phyloP scores from a whole-genome alignment of 2,329 filamentous ascomycete genomes.

The Epichloe coenophiala region DNA sequence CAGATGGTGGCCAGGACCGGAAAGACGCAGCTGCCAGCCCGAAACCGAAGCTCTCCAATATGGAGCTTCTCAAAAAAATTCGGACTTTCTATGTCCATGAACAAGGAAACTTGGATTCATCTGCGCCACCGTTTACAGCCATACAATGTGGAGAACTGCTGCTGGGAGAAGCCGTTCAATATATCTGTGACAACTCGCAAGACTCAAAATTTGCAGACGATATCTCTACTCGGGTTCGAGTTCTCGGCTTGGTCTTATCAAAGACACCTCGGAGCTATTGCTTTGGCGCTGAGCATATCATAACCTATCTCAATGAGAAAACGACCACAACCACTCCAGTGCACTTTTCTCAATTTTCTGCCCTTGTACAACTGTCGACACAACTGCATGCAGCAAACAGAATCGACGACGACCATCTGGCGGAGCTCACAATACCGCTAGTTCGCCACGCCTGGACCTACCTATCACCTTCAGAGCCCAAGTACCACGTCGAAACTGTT shows the following conservation, averaged over 20 bases:
- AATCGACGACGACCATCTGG: constrained; percentile 39
- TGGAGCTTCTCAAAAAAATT: constrained; percentile 49
- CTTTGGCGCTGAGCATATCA: constrained; percentile 31
- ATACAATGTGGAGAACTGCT: constrained; percentile 47
- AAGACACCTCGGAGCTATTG: constrained; percentile 33
- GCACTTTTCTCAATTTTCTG: constrained; percentile 42
- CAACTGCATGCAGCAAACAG: constrained; percentile 42
- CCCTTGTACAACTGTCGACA: constrained; percentile 42
- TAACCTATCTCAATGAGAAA: constrained; percentile 37
- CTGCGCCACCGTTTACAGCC: constrained; percentile 43
- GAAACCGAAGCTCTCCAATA: constrained; percentile 13
- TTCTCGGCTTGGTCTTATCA: constrained; percentile 43
- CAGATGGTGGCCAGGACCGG: constrained; percentile 5
- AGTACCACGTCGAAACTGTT: constrained; percentile 89
- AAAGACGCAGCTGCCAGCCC: constrained; percentile 1
- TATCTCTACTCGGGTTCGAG: constrained; percentile 42
- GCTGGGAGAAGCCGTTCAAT: constrained; percentile 42
- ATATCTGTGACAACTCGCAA: constrained; percentile 34
- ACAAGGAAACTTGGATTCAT: constrained; percentile 54
- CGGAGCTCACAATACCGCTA: constrained; percentile 51
- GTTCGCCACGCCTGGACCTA: constrained; percentile 66
- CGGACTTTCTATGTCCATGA: constrained; percentile 55
- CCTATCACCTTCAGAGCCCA: constrained; percentile 69
- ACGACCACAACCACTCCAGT: constrained; percentile 26
- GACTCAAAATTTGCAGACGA: constrained; percentile 28